Percentiles rank a stretch among this genome's conserved stretches.
Conservation (phyloP, 73 alveolate genomes). For the Tetrahymena malaccensis region DNA sequence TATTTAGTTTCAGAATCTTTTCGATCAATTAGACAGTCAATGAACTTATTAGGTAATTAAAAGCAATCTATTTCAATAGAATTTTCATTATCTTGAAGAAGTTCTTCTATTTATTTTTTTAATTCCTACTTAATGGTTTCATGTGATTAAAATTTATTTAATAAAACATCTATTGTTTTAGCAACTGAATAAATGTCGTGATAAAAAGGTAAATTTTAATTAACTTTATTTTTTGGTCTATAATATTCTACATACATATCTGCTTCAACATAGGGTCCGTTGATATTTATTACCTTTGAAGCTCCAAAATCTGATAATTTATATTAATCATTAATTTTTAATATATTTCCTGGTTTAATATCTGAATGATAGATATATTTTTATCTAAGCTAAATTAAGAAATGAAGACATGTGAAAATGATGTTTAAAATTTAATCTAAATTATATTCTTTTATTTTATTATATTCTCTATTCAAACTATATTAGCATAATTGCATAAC, state of each 20-base stretch:
- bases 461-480: no score
- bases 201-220: background rate
- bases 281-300: background rate
- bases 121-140: no score
- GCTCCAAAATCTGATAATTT: background rate
- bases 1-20: no score
- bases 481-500: no score
- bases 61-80: background rate
- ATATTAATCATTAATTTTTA: background rate
- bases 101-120: no score
- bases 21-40: no score
- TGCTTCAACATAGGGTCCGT: background rate
- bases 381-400: background rate
- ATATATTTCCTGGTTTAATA: background rate
- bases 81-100: background rate
- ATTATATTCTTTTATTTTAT: no score
- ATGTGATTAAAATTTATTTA: background rate
- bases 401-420: background rate
- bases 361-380: background rate
- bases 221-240: background rate
- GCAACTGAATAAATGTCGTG: background rate
- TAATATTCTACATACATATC: no score
- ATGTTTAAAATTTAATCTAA: no score
- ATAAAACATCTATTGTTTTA: background rate
- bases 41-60: background rate